Evolutionary conservation across 2,329 filamentous ascomycete genomes (phyloP), one percentile per base, ranked within the genome.

Genomic region (Hypoxylon sp.): DNA sequence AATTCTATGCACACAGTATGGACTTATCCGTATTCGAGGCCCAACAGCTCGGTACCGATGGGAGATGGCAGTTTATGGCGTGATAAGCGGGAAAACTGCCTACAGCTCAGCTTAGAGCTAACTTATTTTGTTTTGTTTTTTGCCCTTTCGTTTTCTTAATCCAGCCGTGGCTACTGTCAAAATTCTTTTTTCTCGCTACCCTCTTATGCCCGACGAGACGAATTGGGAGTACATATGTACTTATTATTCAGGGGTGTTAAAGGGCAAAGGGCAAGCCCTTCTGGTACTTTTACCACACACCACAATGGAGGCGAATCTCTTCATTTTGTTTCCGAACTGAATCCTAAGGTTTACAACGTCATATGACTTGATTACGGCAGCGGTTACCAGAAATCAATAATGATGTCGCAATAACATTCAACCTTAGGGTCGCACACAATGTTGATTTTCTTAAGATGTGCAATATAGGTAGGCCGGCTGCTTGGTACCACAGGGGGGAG

Each of bases 401-500:
- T 68, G 71, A 73, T 72, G 71, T 73, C 61, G 68, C 60, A 72
- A 68, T 71, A 65, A 59, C 60, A 69, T 68, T 62, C 51, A 33
- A 33, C 37, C 19, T 52, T 42, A 56, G 52, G 61, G 68, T 70
- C 47, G 39, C 66, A 61, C 66, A 63, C 46, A 63, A 67, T 50
- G 67, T 59, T 68, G 74, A 74, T 76, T 72, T 72, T 66, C 74
- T 75, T 78, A 78, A 76, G 74, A 78, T 77, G 73, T 77, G 76
- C 74, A 73, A 74, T 77, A 78, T 78, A 78, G 74, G 56, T 64
- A 53, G 67, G 64, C 67, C 67, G 54, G 63, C 62, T 62, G 59
- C 42, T 67, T 71, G 63, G 68, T 71, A 67, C 66, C 57, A 69
- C 50, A 63, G 59, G 68, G 61, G 70, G 61, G 70, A 44, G 19